Base-by-base conservation (phyloP, 495 filamentous ascomycete genomes). In the Paragyromitra xinjiangensis region DNA sequence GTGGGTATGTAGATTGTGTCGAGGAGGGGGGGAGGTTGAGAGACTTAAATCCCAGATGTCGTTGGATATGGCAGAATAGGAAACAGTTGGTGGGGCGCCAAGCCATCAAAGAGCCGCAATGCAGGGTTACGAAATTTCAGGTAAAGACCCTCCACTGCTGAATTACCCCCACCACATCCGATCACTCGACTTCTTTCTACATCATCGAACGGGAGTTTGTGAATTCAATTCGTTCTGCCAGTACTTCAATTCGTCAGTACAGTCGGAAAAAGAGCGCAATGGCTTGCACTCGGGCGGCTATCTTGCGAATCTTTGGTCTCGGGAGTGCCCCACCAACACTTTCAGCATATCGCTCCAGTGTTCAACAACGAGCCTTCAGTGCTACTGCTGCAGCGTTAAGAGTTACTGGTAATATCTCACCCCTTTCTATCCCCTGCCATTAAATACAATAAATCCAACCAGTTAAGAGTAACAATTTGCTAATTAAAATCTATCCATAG, bases 401-500 rank as follows among this genome's bases (percentile, higher is more conserved):
- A 24, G 75, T 61, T 37, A 42, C 56, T 26, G 34, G 63, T 78
- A 59, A 64, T 39, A 37, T 6, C 8, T 14, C n/a, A 11, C 19
- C 19, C 29, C 29, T 14, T 56, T 4, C 3, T 11, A 8, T 42
- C 6, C 6, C 62, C 5, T 7, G 11, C 9, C n/a, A 12, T 2
- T n/a, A 16, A 14, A 29, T 40, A 50, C 29, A 56, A 24, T 50
- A 44, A 14, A 55, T 42, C 6, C 24, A n/a, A 24, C 7, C 2
- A 19, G 24, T 55, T 22, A 55, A 8, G 19, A 11, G 14, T 11
- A 9, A 56, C 11, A 56, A 56, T 56, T 12, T 11, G 53, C 37
- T 44, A 69, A 71, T 37, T 39, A 58, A 42, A 3, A 45, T 45
- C 11, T 5, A 64, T 3, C 34, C 12, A n/a, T 44, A 86, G 85